Evolutionary conservation across 2,329 filamentous ascomycete genomes (phyloP), one percentile per base, ranked within the genome.

Genomic region (Colletotrichum chrysophilum): DNA sequence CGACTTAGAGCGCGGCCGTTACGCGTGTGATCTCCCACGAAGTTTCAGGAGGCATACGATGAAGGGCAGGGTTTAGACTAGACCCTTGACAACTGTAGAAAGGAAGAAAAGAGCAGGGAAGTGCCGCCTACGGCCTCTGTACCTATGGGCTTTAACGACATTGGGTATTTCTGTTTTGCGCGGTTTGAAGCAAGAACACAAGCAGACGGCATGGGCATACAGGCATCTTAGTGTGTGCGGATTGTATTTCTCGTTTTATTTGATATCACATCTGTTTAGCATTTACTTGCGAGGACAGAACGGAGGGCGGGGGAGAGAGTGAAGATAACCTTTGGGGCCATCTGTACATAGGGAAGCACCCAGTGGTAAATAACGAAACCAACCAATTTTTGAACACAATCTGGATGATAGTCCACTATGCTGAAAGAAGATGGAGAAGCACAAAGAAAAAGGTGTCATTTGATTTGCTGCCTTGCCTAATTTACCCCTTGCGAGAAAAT

Each of bases 241-340:
- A 66, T 34, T 66, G 64, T 38, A 38, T 38, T 38, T 38, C 14
- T 38, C 36, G 55, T 65, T 34, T 48, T 55, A 55, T 74, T 55
- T 76, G 61, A 77, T 77, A 77, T 73, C 76, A 70, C 34, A 34
- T 55, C 18, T 55, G 66, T 71, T 43, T 55, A 36, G 34, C 38
- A 64, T 48, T 61, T 36, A 38, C 18, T 38, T 32, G 60, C 60
- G 21, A 36, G 34, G 24, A 30, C 34, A 71, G 32, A 28, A 43
- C 24, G 14, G 52, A 26, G 34, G 38, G 16, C 38, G 32, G 28
- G 34, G 14, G 16, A 30, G 21, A 43, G 26, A 48, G 62, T 18
- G 62, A 65, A 5, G 3, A 34, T 10, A 24, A 67, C n/a, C 12
- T 7, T 9, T 52, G 30, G 21, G 52, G 18, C 61, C 36, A 21